A percentile compares a stretch with the other conserved stretches of the same genome.
phyloP scores from a whole-genome alignment of 2,329 filamentous ascomycete species.

The Canariomyces notabilis region DNA sequence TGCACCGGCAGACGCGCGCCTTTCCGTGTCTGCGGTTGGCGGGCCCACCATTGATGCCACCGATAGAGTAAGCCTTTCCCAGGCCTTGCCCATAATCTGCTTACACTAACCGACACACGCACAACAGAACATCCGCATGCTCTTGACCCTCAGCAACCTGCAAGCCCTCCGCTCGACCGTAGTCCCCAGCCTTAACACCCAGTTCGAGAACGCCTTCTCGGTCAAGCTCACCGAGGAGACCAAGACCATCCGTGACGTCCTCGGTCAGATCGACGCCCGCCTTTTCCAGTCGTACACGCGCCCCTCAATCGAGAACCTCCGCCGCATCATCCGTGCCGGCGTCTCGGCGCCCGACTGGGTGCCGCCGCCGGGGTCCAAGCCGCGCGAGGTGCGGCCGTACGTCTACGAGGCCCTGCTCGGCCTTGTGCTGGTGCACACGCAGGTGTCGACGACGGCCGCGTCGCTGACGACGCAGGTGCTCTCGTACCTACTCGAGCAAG shows the following conservation, averaged over 20 bases:
- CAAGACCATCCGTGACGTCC: conserved; percentile 84
- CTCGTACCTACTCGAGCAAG: conserved; percentile 78
- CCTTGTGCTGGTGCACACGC: conserved; percentile 86
- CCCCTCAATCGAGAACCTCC: conserved; percentile 64
- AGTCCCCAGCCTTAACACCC: conserved; percentile 80
- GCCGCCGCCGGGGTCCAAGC: conserved; percentile 51
- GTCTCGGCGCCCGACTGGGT: conserved; percentile 69
- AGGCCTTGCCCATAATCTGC: not conserved
- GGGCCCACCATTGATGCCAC: conserved; percentile 49
- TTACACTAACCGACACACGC: conserved; percentile 6
- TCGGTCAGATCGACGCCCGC: conserved; percentile 82
- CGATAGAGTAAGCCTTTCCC: conserved; percentile 45
- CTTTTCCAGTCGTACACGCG: conserved; percentile 91
- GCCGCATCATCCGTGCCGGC: conserved; percentile 65
- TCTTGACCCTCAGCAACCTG: conserved; percentile 89
- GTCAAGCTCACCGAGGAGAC: conserved; percentile 92
- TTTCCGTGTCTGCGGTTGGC: conserved; percentile 32
- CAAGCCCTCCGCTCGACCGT: conserved; percentile 75
- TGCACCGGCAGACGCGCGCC: conserved; percentile 26
- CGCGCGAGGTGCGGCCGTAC: conserved; percentile 76
- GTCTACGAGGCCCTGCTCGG: conserved; percentile 81
- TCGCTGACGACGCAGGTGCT: conserved; percentile 76
- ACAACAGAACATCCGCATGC: conserved; percentile 77
- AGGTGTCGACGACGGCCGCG: conserved; percentile 74
- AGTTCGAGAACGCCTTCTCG: conserved; percentile 91